Evolutionary conservation across 2,329 filamentous ascomycete species (phyloP).

Genomic region (Alternaria dauci): DNA sequence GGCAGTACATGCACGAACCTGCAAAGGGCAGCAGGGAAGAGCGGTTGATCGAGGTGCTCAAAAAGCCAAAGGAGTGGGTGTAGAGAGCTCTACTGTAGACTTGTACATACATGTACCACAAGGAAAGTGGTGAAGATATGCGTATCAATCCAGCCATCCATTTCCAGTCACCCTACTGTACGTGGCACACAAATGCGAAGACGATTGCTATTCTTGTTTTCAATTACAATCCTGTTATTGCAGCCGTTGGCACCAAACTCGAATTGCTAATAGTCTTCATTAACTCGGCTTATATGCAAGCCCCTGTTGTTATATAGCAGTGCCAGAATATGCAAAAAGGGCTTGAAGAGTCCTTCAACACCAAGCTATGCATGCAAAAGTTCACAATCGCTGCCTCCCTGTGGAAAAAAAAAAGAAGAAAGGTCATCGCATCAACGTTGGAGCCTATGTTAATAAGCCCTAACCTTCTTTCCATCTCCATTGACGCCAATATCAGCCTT

Average conservation of each 20-base stretch:
- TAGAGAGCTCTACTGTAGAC: slow-evolving; percentile 14
- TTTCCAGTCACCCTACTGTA: neutral
- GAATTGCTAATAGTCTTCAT: neutral
- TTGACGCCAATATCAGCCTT: slow-evolving; percentile 40
- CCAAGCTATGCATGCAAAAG: slow-evolving; percentile 26
- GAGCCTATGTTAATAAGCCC: slow-evolving; percentile 25
- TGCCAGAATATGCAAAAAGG: neutral
- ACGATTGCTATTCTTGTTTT: neutral
- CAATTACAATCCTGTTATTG: neutral
- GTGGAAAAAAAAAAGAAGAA: neutral
- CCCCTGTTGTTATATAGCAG: neutral
- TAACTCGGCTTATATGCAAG: neutral
- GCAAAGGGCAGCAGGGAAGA: slow-evolving; percentile 79
- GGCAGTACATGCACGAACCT: slow-evolving; percentile 94
- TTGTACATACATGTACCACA: neutral
- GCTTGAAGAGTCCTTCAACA: slow-evolving; percentile 2
- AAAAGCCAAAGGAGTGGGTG: slow-evolving; percentile 68
- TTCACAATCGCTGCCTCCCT: neutral
- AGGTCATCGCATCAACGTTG: neutral
- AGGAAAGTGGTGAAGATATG: neutral
- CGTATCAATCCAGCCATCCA: neutral
- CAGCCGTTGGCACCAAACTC: neutral
- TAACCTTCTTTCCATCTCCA: slow-evolving; percentile 43
- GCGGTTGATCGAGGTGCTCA: slow-evolving; percentile 76
- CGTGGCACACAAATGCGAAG: neutral